Evolutionary conservation across 1,284 basidiomycete genomes (phyloP), one percentile per base, ranked within the genome.

Genomic region (Fistulinella staudtii): DNA sequence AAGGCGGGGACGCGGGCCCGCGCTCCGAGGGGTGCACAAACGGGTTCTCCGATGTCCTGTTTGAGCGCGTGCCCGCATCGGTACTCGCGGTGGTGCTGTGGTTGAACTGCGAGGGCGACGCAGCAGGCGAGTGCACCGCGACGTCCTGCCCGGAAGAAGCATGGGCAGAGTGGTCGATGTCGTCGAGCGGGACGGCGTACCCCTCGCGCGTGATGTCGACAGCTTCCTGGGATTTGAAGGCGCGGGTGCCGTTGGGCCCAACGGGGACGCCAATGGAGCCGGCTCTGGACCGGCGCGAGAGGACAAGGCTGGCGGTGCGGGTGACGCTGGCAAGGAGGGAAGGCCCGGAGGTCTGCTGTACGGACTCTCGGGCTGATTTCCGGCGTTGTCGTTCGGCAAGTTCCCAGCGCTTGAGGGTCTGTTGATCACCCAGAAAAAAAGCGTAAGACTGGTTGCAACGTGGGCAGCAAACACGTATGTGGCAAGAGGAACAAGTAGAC

Each of bases 371-470:
- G 4, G 72, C 76, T n/a, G 71, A 69, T 63, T 77, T 83, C 64
- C 84, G 76, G 49, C 83, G 74, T 54, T 79, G 77, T 25, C 82
- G 75, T 59, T 89, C 86, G 27, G 76, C 76, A 35, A 77, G 64
- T 52, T 89, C 86, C 87, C 85, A 89, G 31, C 75, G 75, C 47
- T 74, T 73, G 17, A 89, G 70, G 49, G 79, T 89, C 86, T 89
- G 52, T 44, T 34, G 14, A 13, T 31, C 37, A 20, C 31, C 33
- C 13, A 36, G 8, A 21, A 17, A 17, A 7, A 11, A 6, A 4
- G 21, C 39, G 20, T 15, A 15, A 5, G 29, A 28, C n/a, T 9
- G 36, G 60, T 34, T 58, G 43, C 24, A 9, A 28, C 5, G 23
- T 14, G 49, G 25, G 27, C 21, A 13, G 14, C 36, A 45, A 41